Base-by-base conservation (phyloP, 352 stramenopile species). In the Nothophytophthora sp. region DNA sequence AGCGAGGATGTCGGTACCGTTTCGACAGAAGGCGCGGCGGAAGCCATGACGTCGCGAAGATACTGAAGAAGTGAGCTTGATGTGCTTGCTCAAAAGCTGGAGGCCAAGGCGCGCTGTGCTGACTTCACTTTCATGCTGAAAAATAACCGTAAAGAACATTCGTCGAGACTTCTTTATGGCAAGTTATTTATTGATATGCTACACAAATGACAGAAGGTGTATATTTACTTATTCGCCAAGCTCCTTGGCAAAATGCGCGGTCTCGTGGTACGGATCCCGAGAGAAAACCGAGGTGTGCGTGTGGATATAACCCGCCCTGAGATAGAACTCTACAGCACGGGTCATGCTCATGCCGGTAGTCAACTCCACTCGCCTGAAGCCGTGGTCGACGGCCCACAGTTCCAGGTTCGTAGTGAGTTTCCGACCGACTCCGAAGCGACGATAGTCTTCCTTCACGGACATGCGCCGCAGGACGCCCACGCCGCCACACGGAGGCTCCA, bases 381-480 rank as follows among this genome's bases (percentile, higher is more conserved):
- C 66, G 9, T 51, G 38, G 4, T 13, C 23, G n/a, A 5, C 18
- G 1, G 66, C 63, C 66, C 66, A 80, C 6, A 37, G n/a, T 34
- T 80, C 66, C 42, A 74, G 23, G 25, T 73, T 41, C 1, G 33
- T 1, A 4, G 76, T 29, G 9, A 80, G 41, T 29, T 44, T 47
- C 6, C 65, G 39, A 7, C 48, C 71, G 29, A 81, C 2, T 5
- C 64, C 67, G 9, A 55, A 41, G 18, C 67, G 67, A 15, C 65
- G 71, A 35, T 56, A 70, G 0, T 36, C 55, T 5, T 43, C 19
- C 15, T 65, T 60, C 23, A 82, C 61, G 4, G 65, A 70, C 48
- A 82, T 47, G 12, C 72, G 72, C 1, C 68, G 64, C 37, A 82
- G 53, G 40, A 73, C 65, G 23, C 52, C 66, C 19, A 57, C 50